phyloP scores from a whole-genome alignment of 768 basidiomycete genomes.

The Tremella yokohamensis region DNA sequence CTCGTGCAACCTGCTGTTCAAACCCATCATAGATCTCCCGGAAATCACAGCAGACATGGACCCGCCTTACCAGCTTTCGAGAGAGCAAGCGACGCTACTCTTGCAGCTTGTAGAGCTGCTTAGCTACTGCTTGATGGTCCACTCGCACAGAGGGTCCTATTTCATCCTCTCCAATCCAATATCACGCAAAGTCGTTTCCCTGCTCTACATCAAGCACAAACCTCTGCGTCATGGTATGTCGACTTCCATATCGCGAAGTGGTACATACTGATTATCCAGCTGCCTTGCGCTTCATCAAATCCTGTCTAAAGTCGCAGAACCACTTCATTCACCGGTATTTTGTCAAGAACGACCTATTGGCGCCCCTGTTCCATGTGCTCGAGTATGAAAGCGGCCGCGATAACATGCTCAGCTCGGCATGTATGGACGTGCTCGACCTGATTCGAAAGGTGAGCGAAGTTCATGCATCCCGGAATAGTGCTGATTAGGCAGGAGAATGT shows the following conservation, averaged over 20 bases:
- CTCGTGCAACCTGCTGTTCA: constrained; percentile 64
- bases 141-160: constrained; percentile 87
- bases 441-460: constrained; percentile 68
- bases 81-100: constrained; percentile 76
- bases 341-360: constrained; percentile 77
- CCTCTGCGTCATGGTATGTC: constrained; percentile 82
- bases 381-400: constrained; percentile 76
- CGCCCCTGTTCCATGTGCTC: constrained; percentile 79
- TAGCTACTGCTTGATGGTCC: constrained; percentile 80
- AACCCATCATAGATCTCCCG: constrained; percentile 71
- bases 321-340: constrained; percentile 66
- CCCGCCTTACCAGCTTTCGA: constrained; percentile 45
- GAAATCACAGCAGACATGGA: constrained; percentile 58
- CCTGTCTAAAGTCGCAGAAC: constrained; percentile 70
- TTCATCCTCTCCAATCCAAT: constrained; percentile 79
- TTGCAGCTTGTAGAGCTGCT: constrained; percentile 87
- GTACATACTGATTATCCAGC: constrained; percentile 56
- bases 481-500: constrained; percentile 66
- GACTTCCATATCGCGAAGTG: background rate
- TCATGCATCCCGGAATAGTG: background rate
- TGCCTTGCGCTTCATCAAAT: constrained; percentile 85
- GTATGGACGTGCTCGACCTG: constrained; percentile 90
- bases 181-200: constrained; percentile 65
- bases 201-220: constrained; percentile 81
- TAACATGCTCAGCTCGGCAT: constrained; percentile 88